Percentiles rank a stretch among this genome's conserved stretches.
Evolutionary conservation across 192 early-diverging fungal genomes (phyloP).

Genomic region (Radiomyces spectabilis): DNA sequence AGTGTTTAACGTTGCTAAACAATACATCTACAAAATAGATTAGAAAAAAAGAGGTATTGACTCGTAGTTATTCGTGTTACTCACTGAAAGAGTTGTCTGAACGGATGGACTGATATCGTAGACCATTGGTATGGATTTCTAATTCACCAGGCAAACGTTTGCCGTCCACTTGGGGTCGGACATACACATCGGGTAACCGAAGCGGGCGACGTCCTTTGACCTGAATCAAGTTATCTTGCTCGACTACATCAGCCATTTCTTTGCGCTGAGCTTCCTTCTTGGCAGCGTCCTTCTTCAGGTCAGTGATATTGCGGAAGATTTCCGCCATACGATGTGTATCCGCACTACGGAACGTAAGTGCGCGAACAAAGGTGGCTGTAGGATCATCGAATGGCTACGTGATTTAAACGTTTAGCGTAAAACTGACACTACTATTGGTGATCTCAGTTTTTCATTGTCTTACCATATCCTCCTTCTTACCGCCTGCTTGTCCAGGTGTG

Average conservation of each 20-base stretch:
- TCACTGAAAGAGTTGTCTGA: slow-evolving; percentile 70
- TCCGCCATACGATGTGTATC: slow-evolving; percentile 78
- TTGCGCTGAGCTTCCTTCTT: slow-evolving; percentile 93
- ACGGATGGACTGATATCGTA: slow-evolving; percentile 82
- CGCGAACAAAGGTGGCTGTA: slow-evolving; percentile 85
- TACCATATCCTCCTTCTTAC: slow-evolving; percentile 81
- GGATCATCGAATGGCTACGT: slow-evolving; percentile 75
- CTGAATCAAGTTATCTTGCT: slow-evolving; percentile 84
- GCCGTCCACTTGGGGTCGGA: slow-evolving; percentile 82
- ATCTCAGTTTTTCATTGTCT: slow-evolving; percentile 3
- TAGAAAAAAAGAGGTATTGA: background rate
- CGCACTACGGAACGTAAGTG: slow-evolving; percentile 84
- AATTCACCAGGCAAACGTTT: slow-evolving; percentile 93
- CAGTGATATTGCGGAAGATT: slow-evolving; percentile 77
- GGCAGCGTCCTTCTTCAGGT: slow-evolving; percentile 85
- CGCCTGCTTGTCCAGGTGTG: slow-evolving; percentile 86
- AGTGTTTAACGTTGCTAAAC: slow-evolving; percentile 95
- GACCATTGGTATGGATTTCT: slow-evolving; percentile 93
- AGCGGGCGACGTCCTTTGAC: slow-evolving; percentile 67
- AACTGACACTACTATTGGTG: no score
- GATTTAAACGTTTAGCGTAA: no score
- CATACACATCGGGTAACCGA: slow-evolving; percentile 85
- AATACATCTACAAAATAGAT: slow-evolving; percentile 59
- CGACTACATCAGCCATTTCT: slow-evolving; percentile 93
- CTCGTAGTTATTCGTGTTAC: background rate